Conservation (phyloP, 768 basidiomycete genomes). For the Tricholoma bakamatsutake region DNA sequence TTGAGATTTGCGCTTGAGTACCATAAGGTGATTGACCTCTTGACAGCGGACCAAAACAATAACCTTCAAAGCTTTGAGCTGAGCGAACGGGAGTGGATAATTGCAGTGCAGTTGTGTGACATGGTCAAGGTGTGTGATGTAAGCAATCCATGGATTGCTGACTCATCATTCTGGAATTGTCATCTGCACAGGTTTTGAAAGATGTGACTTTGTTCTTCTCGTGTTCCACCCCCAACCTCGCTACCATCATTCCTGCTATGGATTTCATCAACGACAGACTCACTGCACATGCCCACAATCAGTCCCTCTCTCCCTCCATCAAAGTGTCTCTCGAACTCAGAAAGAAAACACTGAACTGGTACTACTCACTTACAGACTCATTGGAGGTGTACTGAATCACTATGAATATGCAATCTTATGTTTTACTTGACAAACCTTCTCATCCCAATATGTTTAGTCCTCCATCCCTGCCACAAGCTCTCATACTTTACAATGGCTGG, state of each 20-base stretch:
- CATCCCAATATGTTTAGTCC: no score
- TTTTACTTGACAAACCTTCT: no score
- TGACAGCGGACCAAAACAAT: slow-evolving; percentile 15
- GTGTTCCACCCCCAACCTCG: background rate
- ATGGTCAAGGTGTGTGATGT: slow-evolving; percentile 21
- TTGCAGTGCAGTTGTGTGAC: slow-evolving; percentile 20
- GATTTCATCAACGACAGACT: no score
- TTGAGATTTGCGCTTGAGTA: slow-evolving; percentile 19
- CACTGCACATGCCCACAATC: no score
- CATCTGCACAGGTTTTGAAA: background rate
- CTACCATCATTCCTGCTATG: no score
- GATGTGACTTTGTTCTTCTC: background rate
- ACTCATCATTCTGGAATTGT: slow-evolving; percentile 9
- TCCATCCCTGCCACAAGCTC: slow-evolving; percentile 26
- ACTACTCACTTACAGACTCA: no score
- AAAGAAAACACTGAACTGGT: no score
- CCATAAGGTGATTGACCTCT: slow-evolving; percentile 14
- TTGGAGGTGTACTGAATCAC: no score
- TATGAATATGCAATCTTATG: no score
- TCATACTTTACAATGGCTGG: slow-evolving; percentile 21
- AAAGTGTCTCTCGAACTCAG: no score
- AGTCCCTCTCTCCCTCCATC: no score
- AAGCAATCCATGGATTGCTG: slow-evolving; percentile 24
- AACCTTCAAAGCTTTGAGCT: slow-evolving; percentile 14
- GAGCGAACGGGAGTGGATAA: slow-evolving; percentile 19